Conservation (phyloP, 164 flowering plant species). For the Brasenia schreberi region DNA sequence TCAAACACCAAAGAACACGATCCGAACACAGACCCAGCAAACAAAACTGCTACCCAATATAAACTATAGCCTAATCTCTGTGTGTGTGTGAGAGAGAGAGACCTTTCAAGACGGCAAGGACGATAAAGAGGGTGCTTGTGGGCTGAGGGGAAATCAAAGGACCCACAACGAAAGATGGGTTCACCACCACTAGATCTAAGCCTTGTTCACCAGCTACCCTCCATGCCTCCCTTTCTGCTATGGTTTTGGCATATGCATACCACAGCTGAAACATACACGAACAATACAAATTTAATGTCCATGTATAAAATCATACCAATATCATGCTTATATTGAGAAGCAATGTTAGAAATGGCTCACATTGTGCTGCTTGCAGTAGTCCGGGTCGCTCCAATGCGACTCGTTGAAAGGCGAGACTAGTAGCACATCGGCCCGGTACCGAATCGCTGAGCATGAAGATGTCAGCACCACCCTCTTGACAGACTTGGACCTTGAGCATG, state of each 20-base stretch:
- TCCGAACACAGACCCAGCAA: too few relatives aligned
- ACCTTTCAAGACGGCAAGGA: constrained; percentile 55
- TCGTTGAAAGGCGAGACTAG: constrained; percentile 65
- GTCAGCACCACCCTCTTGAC: constrained; percentile 82
- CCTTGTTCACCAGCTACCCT: constrained; percentile 36
- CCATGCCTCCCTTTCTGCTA: constrained; percentile 72
- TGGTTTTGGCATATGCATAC: constrained; percentile 74
- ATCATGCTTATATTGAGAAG: too few relatives aligned
- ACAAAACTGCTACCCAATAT: too few relatives aligned
- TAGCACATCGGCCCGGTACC: constrained; percentile 58
- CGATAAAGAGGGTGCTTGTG: constrained; percentile 60
- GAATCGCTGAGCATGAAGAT: constrained; percentile 84
- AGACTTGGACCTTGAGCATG: constrained; percentile 50
- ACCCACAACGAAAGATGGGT: constrained; percentile 75
- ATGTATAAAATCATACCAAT: too few relatives aligned
- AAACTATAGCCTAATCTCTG: too few relatives aligned
- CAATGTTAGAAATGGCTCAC: constrained; percentile 19
- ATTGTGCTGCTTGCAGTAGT: constrained; percentile 66
- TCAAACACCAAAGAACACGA: too few relatives aligned
- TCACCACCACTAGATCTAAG: constrained; percentile 62
- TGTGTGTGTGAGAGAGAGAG: background rate
- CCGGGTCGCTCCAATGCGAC: constrained; percentile 85
- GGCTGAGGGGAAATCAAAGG: constrained; percentile 79
- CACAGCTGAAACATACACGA: constrained; percentile 36
- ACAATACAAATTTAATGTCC: too few relatives aligned